Percentiles rank a stretch among this genome's conserved stretches.
These are phyloP conservation scores for Tillandsia fasciculata DNA, from an alignment of 176 grass and related monocot genomes.

Conservation along the genomic window DNA sequence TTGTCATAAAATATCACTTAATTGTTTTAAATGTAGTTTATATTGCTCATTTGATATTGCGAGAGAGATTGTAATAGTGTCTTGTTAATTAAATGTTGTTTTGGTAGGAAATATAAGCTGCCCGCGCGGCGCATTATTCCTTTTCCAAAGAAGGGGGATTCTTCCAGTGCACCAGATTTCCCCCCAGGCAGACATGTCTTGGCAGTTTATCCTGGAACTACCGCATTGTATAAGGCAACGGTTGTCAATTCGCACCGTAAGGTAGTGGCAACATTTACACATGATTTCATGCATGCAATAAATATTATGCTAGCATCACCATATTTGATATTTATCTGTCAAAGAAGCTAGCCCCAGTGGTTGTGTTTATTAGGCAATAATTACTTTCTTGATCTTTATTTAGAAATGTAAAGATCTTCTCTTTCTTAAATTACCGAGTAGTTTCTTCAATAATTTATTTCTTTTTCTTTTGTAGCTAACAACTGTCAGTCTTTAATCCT, in stretches of 20 bases:
- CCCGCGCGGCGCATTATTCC: slow-evolving; percentile 76
- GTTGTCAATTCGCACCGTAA: slow-evolving; percentile 78
- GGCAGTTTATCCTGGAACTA: slow-evolving; percentile 95
- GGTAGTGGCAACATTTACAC: slow-evolving; percentile 32
- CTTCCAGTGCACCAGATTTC: slow-evolving; percentile 85
- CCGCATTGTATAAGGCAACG: slow-evolving; percentile 90
- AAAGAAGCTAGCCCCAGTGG: not conserved
- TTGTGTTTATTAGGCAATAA: not conserved
- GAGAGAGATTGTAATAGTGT: not conserved
- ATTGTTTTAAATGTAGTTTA: not conserved
- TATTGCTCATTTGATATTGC: not conserved
- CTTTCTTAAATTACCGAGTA: too few species aligned
- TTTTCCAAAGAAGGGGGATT: slow-evolving; percentile 90
- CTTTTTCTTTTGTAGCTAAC: too few species aligned
- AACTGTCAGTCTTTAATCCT: too few species aligned
- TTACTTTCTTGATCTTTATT: not conserved
- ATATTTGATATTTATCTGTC: not conserved
- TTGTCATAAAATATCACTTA: too few species aligned
- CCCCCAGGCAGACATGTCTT: slow-evolving; percentile 69
- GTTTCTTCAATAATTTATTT: too few species aligned
- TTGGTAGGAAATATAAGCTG: slow-evolving; percentile 70
- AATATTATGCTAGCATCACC: not conserved
- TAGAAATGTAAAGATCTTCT: too few species aligned
- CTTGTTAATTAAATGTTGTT: not conserved
- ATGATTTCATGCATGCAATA: not conserved